Base-by-base conservation (phyloP, 192 early-diverging fungal species). In the Entrophospora sp. region DNA sequence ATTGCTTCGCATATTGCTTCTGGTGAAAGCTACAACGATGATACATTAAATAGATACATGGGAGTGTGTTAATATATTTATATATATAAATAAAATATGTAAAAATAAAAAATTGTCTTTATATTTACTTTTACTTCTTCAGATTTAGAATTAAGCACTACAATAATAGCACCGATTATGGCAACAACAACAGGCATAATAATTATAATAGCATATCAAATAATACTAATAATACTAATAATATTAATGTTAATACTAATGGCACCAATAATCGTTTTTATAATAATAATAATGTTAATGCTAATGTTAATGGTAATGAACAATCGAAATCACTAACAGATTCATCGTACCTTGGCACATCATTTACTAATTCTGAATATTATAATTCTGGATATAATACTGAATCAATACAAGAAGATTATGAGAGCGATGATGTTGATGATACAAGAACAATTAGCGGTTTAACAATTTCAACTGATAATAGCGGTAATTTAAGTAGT, bases 111-210 rank as follows among this genome's bases (percentile, higher is more conserved):
- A n/a, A n/a, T n/a, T n/a, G n/a, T n/a, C n/a, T n/a, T 57, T 31
- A 24, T 46, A 38, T 66, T 57, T 74, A 81, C 78, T 55, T 77
- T 74, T 28, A 68, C 73, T 53, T 86, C 82, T 59, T 74, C 74
- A 7, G 80, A 75, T 52, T 84, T 83, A 2, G 81, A 82, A 61
- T 79, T 83, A 37, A 81, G 40, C 4, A 89, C 83, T 12, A 89
- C 86, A 6, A 83, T 73, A 10, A 77, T 66, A 14, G 88, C 84
- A 38, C 86, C 88, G 1, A 80, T 65, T 18, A 87, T 79, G 12
- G 86, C 85, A 56, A 87, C 73, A 1, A 81, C 0, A 38, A 89
- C n/a, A 22, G 36, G 12, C 18, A 13, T 8, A 20, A 25, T 18
- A 40, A n/a, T n/a, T n/a, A n/a, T n/a, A 37, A 24, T 58, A 64